phyloP scores from a whole-genome alignment of 495 filamentous ascomycete species.

The Thozetella sp. region DNA sequence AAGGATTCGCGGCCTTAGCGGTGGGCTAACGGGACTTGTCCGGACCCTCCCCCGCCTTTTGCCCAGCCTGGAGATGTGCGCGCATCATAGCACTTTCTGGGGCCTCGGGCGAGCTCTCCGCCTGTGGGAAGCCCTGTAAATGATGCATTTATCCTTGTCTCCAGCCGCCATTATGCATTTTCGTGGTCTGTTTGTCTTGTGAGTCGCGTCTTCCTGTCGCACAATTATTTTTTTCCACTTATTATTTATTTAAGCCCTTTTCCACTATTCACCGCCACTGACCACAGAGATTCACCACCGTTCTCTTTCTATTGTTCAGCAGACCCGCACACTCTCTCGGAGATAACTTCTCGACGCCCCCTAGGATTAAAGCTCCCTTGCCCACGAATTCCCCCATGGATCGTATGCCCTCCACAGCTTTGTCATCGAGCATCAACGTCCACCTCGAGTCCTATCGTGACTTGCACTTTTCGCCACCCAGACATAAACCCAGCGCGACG shows the following conservation, averaged over 20 bases:
- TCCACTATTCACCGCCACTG: neutral
- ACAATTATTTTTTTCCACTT: neutral
- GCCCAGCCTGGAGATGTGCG: neutral
- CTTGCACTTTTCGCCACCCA: conserved; percentile 16
- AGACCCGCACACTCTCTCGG: neutral
- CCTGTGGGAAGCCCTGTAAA: neutral
- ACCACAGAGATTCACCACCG: neutral
- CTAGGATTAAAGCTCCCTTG: neutral
- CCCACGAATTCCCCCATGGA: conserved; percentile 17
- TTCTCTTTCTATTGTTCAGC: neutral
- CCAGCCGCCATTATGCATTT: neutral
- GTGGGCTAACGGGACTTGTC: neutral
- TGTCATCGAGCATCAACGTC: conserved; percentile 4
- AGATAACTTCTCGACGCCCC: neutral
- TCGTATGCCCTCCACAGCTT: conserved; percentile 9
- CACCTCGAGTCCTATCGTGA: conserved; percentile 4
- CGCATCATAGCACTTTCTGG: neutral
- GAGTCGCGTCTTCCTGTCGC: neutral
- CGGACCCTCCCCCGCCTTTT: conserved; percentile 1
- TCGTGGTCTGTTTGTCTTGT: neutral
- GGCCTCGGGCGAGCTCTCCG: neutral
- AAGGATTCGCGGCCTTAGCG: neutral
- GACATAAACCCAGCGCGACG: conserved; percentile 8
- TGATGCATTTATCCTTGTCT: neutral
- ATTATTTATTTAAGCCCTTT: neutral